Percentiles rank a stretch among this genome's conserved stretches.
phyloP scores from a whole-genome alignment of 1,139 yeast species.

The Pneumocystis sp. region DNA sequence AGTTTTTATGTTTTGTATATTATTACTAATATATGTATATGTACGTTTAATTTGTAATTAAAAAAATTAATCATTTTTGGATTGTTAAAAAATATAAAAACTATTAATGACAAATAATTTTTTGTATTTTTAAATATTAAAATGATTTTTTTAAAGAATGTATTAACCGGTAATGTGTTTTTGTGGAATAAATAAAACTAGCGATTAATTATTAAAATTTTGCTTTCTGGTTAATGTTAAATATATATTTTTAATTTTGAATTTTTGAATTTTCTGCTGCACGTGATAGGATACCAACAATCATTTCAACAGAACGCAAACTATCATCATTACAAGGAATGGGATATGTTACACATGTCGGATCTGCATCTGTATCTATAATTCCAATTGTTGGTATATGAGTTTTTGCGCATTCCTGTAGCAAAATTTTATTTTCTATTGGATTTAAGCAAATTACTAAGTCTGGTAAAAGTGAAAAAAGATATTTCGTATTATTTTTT shows the following conservation, averaged over 20 bases:
- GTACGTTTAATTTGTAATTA: too few species aligned
- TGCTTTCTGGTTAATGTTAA: not conserved
- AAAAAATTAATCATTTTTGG: too few species aligned
- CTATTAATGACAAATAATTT: too few species aligned
- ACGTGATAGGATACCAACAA: slow-evolving; percentile 67
- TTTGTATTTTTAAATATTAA: too few species aligned
- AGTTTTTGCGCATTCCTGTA: slow-evolving; percentile 65
- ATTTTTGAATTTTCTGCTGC: slow-evolving; percentile 62
- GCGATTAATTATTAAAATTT: not conserved
- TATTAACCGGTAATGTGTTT: not conserved
- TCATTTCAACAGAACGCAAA: slow-evolving; percentile 61
- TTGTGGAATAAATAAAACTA: too few species aligned
- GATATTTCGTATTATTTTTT: slow-evolving; percentile 11
- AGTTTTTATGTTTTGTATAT: too few species aligned
- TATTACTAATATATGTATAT: too few species aligned
- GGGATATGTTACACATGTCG: slow-evolving; percentile 77
- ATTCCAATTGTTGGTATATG: slow-evolving; percentile 89
- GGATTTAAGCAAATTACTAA: slow-evolving; percentile 77
- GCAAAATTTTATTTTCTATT: slow-evolving; percentile 65
- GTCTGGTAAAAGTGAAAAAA: slow-evolving; percentile 55
- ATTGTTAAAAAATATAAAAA: too few species aligned
- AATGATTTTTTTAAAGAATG: not conserved
- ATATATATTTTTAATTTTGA: not conserved
- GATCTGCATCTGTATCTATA: slow-evolving; percentile 87
- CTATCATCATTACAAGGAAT: slow-evolving; percentile 95